Conservation (phyloP, 2,329 filamentous ascomycete genomes). For the Sporothrix protearum region DNA sequence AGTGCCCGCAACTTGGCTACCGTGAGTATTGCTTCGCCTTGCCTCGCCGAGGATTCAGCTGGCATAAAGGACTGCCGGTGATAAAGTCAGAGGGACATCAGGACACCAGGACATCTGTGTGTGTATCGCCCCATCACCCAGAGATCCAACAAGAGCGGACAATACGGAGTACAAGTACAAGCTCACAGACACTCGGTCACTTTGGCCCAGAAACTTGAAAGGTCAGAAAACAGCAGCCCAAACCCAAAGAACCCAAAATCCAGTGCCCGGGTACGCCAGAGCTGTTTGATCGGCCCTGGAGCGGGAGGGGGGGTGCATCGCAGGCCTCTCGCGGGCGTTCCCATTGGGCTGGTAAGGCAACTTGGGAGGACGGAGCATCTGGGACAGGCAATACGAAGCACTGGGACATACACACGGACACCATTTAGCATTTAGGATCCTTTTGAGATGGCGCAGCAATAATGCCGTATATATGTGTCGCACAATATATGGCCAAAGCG, state of each 20-base stretch:
- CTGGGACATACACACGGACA: not conserved
- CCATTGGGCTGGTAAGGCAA: not conserved
- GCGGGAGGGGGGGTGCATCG: not conserved
- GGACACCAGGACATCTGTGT: not conserved
- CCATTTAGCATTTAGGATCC: too few species aligned
- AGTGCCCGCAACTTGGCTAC: not conserved
- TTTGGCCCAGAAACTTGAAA: not conserved
- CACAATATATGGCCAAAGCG: slow-evolving; percentile 24
- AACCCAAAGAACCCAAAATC: not conserved
- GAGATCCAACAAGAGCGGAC: not conserved
- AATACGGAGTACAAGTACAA: not conserved
- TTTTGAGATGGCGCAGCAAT: not conserved
- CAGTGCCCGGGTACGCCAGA: slow-evolving; percentile 1
- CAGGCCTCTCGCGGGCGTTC: slow-evolving; percentile 1
- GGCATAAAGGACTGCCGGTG: not conserved
- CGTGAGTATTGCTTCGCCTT: not conserved
- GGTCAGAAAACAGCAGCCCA: not conserved
- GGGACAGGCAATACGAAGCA: too few species aligned
- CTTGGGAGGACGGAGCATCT: not conserved
- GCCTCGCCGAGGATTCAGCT: not conserved
- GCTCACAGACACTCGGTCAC: not conserved
- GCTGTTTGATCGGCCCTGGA: slow-evolving; percentile 12
- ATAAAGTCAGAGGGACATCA: not conserved
- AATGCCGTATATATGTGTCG: slow-evolving; percentile 15
- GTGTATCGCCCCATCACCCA: not conserved